Base-by-base conservation (phyloP, 306 rosid genomes). In the Quercus parvula region DNA sequence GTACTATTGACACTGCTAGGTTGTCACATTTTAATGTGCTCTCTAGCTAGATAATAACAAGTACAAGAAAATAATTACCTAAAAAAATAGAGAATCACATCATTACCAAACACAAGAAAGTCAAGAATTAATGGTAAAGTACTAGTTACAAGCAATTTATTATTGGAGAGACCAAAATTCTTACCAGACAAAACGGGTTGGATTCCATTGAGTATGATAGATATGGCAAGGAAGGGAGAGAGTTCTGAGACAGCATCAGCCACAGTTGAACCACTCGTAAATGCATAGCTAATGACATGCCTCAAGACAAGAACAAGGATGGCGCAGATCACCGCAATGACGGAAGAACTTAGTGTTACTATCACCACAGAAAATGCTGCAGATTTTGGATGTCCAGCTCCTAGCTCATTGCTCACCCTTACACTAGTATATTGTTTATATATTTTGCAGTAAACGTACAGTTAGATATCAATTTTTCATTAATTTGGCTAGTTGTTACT, bases 351-450 rank as follows among this genome's bases (percentile, higher is more conserved):
- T 31, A 71, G 4, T 1, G 88, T 86, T 8, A 81, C 90, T 1
- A 78, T 20, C 25, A 78, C 70, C 0, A 89, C 90, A 1, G 87
- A 27, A 61, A 81, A 89, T 13, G 85, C 83, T 14, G 90, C 90
- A 13, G 92, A 70, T 68, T 77, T 87, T 2, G 92, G 90, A 83
- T 89, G 87, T 2, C 89, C 89, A 0, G 90, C 92, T 11, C 92
- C 92, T 4, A 89, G 80, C 75, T 89, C 92, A 74, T 86, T 89
- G 82, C 90, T 81, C 14, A 87, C 80, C 74, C 92, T 76, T 54
- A 89, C 92, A 85, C 92, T 85, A 72, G 11, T 67, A 28, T 22
- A 14, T 51, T 41, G 46, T 41, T 41, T 41, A 41, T 41, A 41
- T 41, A 41, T 41, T 41, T 8, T 41, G 3, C 11, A 8, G 12